Base-by-base conservation (phyloP, 1,284 basidiomycete genomes). In the Nidula niveotomentosa region DNA sequence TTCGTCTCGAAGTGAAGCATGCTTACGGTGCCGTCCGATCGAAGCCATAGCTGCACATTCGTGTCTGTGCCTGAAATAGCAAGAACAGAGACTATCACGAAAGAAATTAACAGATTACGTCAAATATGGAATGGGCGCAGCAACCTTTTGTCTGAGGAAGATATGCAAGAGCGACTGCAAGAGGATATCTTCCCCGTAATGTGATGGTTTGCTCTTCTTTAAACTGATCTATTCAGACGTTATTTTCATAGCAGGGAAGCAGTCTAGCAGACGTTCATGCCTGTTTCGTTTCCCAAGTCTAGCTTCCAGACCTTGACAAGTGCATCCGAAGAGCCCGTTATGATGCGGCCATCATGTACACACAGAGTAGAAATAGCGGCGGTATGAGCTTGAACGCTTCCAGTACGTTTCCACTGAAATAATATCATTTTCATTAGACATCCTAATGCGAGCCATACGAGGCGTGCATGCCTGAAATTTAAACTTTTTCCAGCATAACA, bases 241-340 rank as follows among this genome's bases (percentile, higher is more conserved):
- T n/a, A 45, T n/a, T 12, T 43, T 17, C 18, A 52, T 33, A 8
- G 39, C 7, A 49, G 8, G 23, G 37, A 48, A 7, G 48, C 46
- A 50, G 23, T 23, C 23, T 23, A 23, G 23, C 23, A 23, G 23
- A 2, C 23, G 23, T 35, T 18, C 66, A 54, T 69, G 72, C 80
- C 73, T 64, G 62, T 61, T 34, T 70, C 67, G 23, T 63, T 62
- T 51, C 63, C 62, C 17, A 65, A 58, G 12, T 57, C 47, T 47
- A 82, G 48, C 37, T 69, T 69, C 92, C 91, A 96, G 13, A 93
- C 73, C 67, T 88, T 91, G 44, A 95, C 76, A 1, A 72, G 71
- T 0, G 85, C 84, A 66, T 96, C 93, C 0, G 93, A 95, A 34
- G 90, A 86, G 1, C 91, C 94, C 1, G 91, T 91, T 2, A 88